Conservation (phyloP, 805 yeast species). For the Candida cerambycidarum region DNA sequence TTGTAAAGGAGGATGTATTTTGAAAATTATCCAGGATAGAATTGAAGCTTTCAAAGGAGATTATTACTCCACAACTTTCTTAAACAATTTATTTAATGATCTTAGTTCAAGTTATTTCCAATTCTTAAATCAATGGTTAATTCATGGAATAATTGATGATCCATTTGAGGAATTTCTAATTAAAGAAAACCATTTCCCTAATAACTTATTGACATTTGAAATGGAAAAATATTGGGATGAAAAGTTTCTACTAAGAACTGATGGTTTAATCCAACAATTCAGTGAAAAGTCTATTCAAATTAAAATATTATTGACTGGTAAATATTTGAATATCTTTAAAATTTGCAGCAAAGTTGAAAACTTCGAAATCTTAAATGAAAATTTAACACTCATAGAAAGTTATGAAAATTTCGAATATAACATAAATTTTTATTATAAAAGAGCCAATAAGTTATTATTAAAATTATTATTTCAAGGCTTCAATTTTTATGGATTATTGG, state of each 20-base stretch:
- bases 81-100: constrained; percentile 51
- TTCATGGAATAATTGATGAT: constrained; percentile 71
- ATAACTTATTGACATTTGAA: constrained; percentile 30
- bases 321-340: constrained; percentile 70
- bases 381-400: constrained; percentile 25
- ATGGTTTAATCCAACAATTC: constrained; percentile 72
- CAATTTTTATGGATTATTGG: constrained; percentile 47
- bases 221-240: constrained; percentile 72
- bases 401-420: constrained; percentile 50
- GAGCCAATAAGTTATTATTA: constrained; percentile 65
- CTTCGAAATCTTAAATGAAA: constrained; percentile 27
- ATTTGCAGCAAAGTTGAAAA: constrained; percentile 54
- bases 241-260: constrained; percentile 69
- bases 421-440: constrained; percentile 58
- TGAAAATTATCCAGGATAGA: constrained; percentile 60
- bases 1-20: constrained; percentile 77
- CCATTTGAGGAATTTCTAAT: constrained; percentile 82
- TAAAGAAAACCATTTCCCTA: constrained; percentile 39
- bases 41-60: constrained; percentile 68
- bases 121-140: constrained; percentile 80
- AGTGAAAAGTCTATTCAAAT: constrained; percentile 51
- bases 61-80: constrained; percentile 49
- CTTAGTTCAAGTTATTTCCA: constrained; percentile 62
- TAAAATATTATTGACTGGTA: constrained; percentile 79
- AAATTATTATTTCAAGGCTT: constrained; percentile 62